phyloP scores from a whole-genome alignment of 2,329 filamentous ascomycete species.

The Fusarium metavorans region DNA sequence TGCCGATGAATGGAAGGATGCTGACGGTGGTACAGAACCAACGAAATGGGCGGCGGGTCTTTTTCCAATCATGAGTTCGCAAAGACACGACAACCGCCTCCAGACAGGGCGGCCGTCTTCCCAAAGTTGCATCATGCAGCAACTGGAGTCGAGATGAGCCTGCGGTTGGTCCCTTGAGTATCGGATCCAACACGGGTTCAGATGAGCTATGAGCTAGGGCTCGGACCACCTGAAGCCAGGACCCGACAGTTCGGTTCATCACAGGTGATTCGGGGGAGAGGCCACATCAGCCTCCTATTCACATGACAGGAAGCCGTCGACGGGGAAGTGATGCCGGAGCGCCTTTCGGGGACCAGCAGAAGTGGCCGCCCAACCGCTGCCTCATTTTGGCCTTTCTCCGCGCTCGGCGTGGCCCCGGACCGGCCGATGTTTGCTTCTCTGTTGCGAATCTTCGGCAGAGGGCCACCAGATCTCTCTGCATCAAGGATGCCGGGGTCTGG shows the following conservation, averaged over 20 bases:
- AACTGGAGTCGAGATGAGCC: background rate
- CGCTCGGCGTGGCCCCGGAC: background rate
- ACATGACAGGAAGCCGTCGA: constrained; percentile 41
- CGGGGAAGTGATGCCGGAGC: constrained; percentile 38
- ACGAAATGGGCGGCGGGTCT: constrained; percentile 3
- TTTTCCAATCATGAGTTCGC: constrained; percentile 17
- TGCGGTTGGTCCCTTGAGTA: constrained; percentile 6
- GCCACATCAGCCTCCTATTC: constrained; percentile 41
- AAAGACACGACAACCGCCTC: constrained; percentile 14
- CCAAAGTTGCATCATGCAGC: constrained; percentile 30
- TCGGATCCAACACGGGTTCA: constrained; percentile 14
- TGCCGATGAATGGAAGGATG: background rate
- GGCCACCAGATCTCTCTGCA: constrained; percentile 10
- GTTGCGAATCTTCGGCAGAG: constrained; percentile 3
- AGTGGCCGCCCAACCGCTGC: constrained; percentile 6
- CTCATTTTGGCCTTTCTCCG: background rate
- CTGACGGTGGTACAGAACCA: constrained; percentile 12
- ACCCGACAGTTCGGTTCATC: constrained; percentile 46
- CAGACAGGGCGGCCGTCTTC: constrained; percentile 11
- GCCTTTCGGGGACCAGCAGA: background rate
- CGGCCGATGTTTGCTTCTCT: constrained; percentile 9
- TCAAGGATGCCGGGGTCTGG: background rate
- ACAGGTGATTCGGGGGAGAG: constrained; percentile 30
- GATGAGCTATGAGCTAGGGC: constrained; percentile 9
- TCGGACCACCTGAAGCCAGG: constrained; percentile 21